Base-by-base conservation (phyloP, 768 basidiomycete genomes). In the Obba rivulosa region DNA sequence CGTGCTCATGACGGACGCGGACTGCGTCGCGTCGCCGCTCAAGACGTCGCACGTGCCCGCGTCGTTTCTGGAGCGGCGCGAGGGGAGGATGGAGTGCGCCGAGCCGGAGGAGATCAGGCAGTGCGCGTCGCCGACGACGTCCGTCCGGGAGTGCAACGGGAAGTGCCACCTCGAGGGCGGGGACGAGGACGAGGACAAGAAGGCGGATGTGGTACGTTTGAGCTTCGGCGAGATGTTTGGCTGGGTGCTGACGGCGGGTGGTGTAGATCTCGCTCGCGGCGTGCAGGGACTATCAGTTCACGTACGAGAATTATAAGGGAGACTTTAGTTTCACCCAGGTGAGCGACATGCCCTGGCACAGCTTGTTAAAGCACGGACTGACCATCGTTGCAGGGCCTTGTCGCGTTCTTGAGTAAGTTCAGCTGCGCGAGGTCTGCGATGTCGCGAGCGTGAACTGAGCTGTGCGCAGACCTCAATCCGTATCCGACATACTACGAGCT, bases 261-360 rank as follows among this genome's bases (percentile, higher is more conserved):
- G 17, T 43, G 3, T 16, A 48, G 46, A 48, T 48, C 23, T 48
- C 46, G 24, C 23, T 48, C 17, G 46, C 46, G 10, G 46, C 46
- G 24, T 48, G 46, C 23, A 20, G 35, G 11, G 46, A 48, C 24
- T 23, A 17, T 3, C 46, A 48, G 46, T 4, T 25, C 16, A 37
- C 36, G 2, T 48, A 39, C 38, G 46, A 48, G 34, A 16, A 48
- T 22, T 25, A 20, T 17, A 25, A 17, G 39, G 38, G 46, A 24
- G 14, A 31, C 10, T 41, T 25, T 7, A 48, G 28, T 13, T 31
- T 48, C 25, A 48, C 40, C 3, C 46, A 48, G 46, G 46, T 48
- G 40, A 21, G 45, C 13, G 35, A 3, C 14, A 3, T 14, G 13
- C 7, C 2, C 3, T 8, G 20, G 18, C 18, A 36, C 8, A 24